These are phyloP conservation scores for Penicillium silybi DNA, from an alignment of 495 filamentous ascomycete genomes.

Conservation along the genomic window DNA sequence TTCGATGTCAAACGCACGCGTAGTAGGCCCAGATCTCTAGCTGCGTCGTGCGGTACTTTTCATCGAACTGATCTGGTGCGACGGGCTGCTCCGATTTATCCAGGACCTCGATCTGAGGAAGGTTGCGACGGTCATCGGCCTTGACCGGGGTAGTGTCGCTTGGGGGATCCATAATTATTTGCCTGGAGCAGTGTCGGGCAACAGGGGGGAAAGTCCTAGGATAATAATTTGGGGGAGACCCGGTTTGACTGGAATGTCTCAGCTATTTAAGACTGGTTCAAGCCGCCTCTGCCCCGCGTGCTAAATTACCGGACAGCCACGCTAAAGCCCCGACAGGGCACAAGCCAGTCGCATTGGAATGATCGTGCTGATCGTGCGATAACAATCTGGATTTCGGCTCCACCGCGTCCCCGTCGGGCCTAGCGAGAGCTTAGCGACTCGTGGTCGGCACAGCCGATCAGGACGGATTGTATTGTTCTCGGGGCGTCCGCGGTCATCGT, in stretches of 20 bases:
- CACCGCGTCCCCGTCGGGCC: slow-evolving; percentile 6
- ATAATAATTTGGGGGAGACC: background rate
- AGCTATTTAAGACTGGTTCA: background rate
- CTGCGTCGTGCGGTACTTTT: slow-evolving; percentile 42
- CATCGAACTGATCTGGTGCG: slow-evolving; percentile 27
- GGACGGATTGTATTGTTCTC: background rate
- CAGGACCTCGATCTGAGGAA: background rate
- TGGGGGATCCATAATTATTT: slow-evolving; percentile 15
- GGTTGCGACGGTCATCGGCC: slow-evolving; percentile 7
- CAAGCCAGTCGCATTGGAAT: slow-evolving; percentile 19
- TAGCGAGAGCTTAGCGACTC: slow-evolving; percentile 20
- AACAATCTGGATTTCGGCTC: slow-evolving; percentile 11
- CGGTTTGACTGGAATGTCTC: background rate
- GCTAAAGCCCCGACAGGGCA: background rate
- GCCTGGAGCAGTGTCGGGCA: background rate
- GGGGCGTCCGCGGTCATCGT: background rate
- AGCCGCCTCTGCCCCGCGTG: slow-evolving; percentile 9
- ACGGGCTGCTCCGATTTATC: slow-evolving; percentile 12
- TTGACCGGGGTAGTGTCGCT: slow-evolving; percentile 14
- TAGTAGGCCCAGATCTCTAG: slow-evolving; percentile 66
- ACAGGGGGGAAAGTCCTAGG: background rate
- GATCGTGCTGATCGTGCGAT: slow-evolving; percentile 14
- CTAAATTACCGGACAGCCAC: too few relatives aligned
- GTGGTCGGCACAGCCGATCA: slow-evolving; percentile 6
- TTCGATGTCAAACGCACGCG: slow-evolving; percentile 31